These are phyloP conservation scores for Ophiostoma novo-ulmi DNA, from an alignment of 2,329 filamentous ascomycete genomes.

Conservation along the genomic window DNA sequence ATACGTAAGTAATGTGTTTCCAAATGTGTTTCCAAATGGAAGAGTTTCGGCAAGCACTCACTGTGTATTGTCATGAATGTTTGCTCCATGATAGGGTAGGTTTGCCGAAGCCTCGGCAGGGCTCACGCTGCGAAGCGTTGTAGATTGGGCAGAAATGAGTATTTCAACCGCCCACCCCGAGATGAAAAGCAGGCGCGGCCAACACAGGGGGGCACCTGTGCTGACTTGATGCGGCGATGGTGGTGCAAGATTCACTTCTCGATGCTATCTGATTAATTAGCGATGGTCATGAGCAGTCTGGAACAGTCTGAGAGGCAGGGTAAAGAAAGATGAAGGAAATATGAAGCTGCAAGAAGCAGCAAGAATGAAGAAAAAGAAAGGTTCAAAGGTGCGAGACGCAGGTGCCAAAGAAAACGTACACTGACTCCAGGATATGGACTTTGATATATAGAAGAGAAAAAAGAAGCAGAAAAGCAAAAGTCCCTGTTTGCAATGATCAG, in stretches of 20 bases:
- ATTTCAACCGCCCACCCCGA: not conserved
- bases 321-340: not conserved
- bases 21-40: too few relatives aligned
- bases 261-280: not conserved
- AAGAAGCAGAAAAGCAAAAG: not conserved
- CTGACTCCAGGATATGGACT: not conserved
- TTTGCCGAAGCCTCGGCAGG: slow-evolving; percentile 25
- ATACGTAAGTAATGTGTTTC: not conserved
- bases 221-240: not conserved
- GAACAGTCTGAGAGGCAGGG: not conserved
- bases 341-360: not conserved
- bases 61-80: slow-evolving; percentile 91
- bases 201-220: not conserved
- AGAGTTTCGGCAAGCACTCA: slow-evolving; percentile 42
- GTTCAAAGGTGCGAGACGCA: not conserved
- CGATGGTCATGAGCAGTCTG: not conserved
- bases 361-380: not conserved
- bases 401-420: not conserved
- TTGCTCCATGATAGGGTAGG: slow-evolving; percentile 57
- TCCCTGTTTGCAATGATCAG: slow-evolving; percentile 1
- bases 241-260: not conserved
- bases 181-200: not conserved
- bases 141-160: not conserved
- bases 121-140: slow-evolving; percentile 1
- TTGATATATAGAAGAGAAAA: slow-evolving; percentile 6